Base-by-base conservation (phyloP, 2,329 filamentous ascomycete species). In the Colletotrichum costaricense region DNA sequence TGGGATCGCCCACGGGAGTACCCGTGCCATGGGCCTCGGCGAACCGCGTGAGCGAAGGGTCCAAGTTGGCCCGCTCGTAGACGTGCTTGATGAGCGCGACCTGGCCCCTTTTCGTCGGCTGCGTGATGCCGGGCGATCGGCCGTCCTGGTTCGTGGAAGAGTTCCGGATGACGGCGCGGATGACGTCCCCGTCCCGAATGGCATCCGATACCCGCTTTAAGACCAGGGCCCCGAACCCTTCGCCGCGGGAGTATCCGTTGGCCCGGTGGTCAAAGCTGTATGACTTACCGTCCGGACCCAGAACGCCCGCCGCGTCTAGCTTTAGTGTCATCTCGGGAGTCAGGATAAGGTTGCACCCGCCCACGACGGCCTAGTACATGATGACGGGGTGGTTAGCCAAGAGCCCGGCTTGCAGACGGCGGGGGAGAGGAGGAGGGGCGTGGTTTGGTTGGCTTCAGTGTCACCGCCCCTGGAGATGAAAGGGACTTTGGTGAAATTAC, bases 1-100 rank as follows among this genome's bases (percentile, higher is more conserved):
- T 85, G 0, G 88, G 88, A 69, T 91, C 89, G 2, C 89, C 89
- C 3, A 86, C 85, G 30, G 82, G 82, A 22, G 89, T 91, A 7
- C 88, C 89, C 0, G 89, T 90, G 19, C 88, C 89, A 6, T 89
- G 87, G 16, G 83, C 83, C 74, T 89, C 86, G 42, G 84, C 76
- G 65, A 80, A 84, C 4, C 78, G 79, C 5, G 77, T 78, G 2
- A 74, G 62, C 14, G 57, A 57, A 22, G 79, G 78, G 28, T 77
- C 72, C 28, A 84, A 75, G 12, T 76, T 75, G 2, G 76, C 78
- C 5, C 75, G 75, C 0, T 72, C 38, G 71, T 87, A 87, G 1
- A 82, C 80, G 1, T 79, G 77, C 35, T 79, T 75, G 26, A 86
- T 86, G 2, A 85, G 77, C 2, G 75, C 75, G 19, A 64, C 79